phyloP scores from a whole-genome alignment of 371 early-diverging fungal species.

The Batkoa obscura region DNA sequence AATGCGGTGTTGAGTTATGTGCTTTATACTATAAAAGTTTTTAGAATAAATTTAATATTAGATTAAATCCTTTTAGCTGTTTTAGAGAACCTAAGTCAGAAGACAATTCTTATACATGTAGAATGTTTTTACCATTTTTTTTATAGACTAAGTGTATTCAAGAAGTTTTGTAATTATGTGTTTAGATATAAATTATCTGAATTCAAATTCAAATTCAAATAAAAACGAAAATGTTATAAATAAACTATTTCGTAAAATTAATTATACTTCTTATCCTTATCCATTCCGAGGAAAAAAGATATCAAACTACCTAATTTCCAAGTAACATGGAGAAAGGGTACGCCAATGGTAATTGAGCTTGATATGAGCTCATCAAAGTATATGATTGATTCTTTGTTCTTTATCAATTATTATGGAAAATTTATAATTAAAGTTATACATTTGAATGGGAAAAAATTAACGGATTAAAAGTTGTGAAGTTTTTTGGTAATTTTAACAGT shows the following conservation, averaged over 20 bases:
- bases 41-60: conserved; percentile 3
- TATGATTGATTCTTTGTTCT: conserved; percentile 20
- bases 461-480: conserved; percentile 13
- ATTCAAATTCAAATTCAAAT: neutral
- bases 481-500: conserved; percentile 20
- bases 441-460: conserved; percentile 7
- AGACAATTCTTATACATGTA: neutral
- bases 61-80: too few species aligned
- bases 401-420: conserved; percentile 15
- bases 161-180: conserved; percentile 6
- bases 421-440: conserved; percentile 19
- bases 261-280: neutral
- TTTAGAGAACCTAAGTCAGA: conserved; percentile 1
- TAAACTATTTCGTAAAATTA: neutral
- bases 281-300: neutral
- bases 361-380: conserved; percentile 7
- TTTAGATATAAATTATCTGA: conserved; percentile 18
- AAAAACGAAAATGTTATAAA: neutral
- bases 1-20: conserved; percentile 34
- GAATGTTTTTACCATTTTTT: conserved; percentile 18
- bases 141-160: conserved; percentile 9
- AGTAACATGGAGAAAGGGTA: conserved; percentile 16
- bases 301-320: conserved; percentile 16
- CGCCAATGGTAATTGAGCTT: conserved; percentile 17
- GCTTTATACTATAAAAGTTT: conserved; percentile 19